Conservation (phyloP, 306 rosid genomes). For the Dalbergia oliveri region DNA sequence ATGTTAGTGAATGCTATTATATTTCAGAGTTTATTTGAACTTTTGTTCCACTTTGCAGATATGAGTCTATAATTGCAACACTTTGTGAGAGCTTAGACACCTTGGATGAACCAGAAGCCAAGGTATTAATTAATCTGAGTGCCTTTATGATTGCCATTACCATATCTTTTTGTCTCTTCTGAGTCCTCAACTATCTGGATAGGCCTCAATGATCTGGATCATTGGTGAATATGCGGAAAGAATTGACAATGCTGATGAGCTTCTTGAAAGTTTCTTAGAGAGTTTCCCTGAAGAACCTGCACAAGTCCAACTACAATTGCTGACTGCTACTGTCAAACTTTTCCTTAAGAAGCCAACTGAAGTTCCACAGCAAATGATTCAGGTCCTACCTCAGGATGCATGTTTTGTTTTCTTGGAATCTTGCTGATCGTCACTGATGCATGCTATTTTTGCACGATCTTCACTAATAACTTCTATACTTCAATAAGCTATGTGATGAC, state of each 20-base stretch:
- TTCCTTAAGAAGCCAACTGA: slow-evolving; percentile 99
- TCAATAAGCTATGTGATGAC: too few species aligned
- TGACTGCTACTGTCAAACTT: slow-evolving; percentile 98
- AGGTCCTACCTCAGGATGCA: slow-evolving; percentile 62
- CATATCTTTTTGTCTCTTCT: background rate
- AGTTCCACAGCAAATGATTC: slow-evolving; percentile 99
- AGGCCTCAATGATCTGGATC: slow-evolving; percentile 99
- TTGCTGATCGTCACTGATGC: background rate
- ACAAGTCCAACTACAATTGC: slow-evolving; percentile 93
- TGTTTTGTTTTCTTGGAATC: slow-evolving; percentile 34
- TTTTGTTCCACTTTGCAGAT: slow-evolving; percentile 57
- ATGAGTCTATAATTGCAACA: slow-evolving; percentile 98
- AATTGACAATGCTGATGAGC: slow-evolving; percentile 99
- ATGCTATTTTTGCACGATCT: background rate
- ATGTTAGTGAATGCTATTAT: slow-evolving; percentile 28
- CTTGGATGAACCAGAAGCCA: slow-evolving; percentile 99
- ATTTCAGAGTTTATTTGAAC: slow-evolving; percentile 39
- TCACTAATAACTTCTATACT: too few species aligned
- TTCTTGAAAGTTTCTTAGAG: slow-evolving; percentile 98
- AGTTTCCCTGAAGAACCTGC: slow-evolving; percentile 95
- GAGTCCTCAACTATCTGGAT: slow-evolving; percentile 44
- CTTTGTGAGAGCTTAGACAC: slow-evolving; percentile 98
- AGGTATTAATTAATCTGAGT: slow-evolving; percentile 64
- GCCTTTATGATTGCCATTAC: slow-evolving; percentile 30
- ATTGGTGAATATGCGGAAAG: slow-evolving; percentile 99